Percentiles rank a stretch among this genome's conserved stretches.
Evolutionary conservation across 2,329 filamentous ascomycete genomes (phyloP).

Genomic region (Aureobasidium melanogenum): DNA sequence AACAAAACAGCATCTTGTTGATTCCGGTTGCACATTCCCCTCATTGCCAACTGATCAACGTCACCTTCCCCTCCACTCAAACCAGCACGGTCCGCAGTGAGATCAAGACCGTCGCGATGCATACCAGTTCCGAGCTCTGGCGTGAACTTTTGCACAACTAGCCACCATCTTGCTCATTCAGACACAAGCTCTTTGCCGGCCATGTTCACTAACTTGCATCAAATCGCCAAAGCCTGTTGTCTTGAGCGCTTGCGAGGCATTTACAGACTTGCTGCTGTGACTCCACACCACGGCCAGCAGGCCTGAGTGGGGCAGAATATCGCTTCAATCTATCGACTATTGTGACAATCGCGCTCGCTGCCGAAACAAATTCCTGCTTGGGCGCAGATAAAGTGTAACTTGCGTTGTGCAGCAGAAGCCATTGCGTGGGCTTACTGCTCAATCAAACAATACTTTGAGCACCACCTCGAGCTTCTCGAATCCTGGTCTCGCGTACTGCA

Average conservation of each 20-base stretch:
- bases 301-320: not conserved
- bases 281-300: not conserved
- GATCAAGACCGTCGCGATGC: not conserved
- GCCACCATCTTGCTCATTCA: not conserved
- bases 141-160: not conserved
- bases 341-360: not conserved
- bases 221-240: not conserved
- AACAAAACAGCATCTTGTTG: not conserved
- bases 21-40: not conserved
- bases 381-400: not conserved
- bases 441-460: not conserved
- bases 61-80: slow-evolving; percentile 4
- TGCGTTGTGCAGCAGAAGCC: not conserved
- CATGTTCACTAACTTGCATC: not conserved
- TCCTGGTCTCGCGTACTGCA: not conserved
- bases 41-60: not conserved
- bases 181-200: not conserved
- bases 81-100: not conserved
- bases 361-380: not conserved
- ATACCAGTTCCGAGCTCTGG: not conserved
- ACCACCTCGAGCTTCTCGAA: not conserved
- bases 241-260: not conserved
- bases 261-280: not conserved
- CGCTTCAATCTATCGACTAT: not conserved
- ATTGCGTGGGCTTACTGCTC: no score